A percentile compares a stretch with the other conserved stretches of the same genome.
Evolutionary conservation across 768 basidiomycete species (phyloP).

Genomic region (Thelephora ganbajun): DNA sequence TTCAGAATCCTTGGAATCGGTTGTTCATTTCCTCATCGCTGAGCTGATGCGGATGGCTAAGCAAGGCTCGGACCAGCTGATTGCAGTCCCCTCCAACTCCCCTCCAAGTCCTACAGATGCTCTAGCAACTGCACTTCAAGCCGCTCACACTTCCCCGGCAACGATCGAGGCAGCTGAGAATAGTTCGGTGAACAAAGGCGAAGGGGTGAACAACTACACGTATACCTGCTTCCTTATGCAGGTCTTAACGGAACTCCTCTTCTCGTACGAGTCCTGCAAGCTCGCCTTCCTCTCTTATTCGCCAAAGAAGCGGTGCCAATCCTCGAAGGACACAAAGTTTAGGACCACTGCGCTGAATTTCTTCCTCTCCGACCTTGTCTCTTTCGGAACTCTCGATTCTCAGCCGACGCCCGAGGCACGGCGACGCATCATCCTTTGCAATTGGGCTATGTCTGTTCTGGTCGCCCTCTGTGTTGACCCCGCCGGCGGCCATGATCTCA

Average conservation of each 20-base stretch:
- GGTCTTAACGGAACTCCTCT: conserved; percentile 79
- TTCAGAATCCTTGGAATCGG: conserved; percentile 38
- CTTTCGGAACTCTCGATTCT: conserved; percentile 59
- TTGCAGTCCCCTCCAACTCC: background rate
- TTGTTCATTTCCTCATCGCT: conserved; percentile 55
- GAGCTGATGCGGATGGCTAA: conserved; percentile 56
- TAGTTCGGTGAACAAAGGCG: background rate
- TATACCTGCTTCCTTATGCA: conserved; percentile 84
- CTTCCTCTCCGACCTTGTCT: conserved; percentile 71
- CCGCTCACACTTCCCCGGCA: background rate
- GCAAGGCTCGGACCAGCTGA: conserved; percentile 2
- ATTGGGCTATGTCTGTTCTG: conserved; percentile 82
- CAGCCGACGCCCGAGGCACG: conserved; percentile 41
- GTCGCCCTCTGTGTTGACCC: conserved; percentile 91
- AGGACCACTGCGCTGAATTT: conserved; percentile 61
- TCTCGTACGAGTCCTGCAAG: conserved; percentile 91
- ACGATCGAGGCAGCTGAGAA: background rate
- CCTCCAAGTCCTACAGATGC: background rate
- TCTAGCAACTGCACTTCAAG: background rate
- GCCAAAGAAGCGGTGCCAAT: conserved; percentile 43
- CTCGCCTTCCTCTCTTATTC: conserved; percentile 71
- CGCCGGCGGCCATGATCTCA: conserved; percentile 45
- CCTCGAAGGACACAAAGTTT: conserved; percentile 56
- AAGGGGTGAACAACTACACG: conserved; percentile 18
- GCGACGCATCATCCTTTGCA: conserved; percentile 49